phyloP scores from a whole-genome alignment of 192 early-diverging fungal genomes.

The Coemansia sp. region DNA sequence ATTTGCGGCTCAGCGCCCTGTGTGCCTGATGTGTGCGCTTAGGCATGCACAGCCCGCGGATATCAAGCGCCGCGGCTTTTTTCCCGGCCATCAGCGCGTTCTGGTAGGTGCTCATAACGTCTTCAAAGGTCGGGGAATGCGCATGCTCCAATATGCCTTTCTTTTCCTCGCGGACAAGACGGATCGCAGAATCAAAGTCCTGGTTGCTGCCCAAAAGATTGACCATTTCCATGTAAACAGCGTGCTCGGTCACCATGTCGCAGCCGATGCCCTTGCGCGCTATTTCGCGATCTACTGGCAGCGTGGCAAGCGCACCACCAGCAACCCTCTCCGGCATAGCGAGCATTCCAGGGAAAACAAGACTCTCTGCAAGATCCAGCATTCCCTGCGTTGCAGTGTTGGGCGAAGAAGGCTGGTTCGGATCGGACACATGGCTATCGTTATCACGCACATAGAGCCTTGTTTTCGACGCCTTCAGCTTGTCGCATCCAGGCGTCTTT shows the following conservation, averaged over 20 bases:
- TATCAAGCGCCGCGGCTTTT: constrained; percentile 48
- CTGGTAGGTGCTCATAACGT: constrained; percentile 56
- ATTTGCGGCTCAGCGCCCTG: constrained; percentile 56
- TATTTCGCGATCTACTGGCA: constrained; percentile 37
- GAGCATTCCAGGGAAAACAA: constrained; percentile 34
- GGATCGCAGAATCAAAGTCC: constrained; percentile 53
- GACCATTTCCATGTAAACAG: constrained; percentile 63
- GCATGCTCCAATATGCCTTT: constrained; percentile 31
- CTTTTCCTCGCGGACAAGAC: constrained; percentile 56
- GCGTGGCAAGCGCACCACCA: constrained; percentile 37
- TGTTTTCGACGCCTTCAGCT: constrained; percentile 21
- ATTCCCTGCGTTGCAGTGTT: constrained; percentile 30
- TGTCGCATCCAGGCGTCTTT: constrained; percentile 37
- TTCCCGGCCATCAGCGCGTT: constrained; percentile 57
- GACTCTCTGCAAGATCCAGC: constrained; percentile 31
- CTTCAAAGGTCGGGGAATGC: constrained; percentile 47
- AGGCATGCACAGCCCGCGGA: constrained; percentile 54
- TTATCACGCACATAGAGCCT: constrained; percentile 9
- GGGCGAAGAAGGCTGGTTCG: constrained; percentile 4
- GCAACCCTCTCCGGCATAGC: constrained; percentile 21
- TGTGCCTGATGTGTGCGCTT: constrained; percentile 41
- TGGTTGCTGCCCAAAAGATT: constrained; percentile 62
- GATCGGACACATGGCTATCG: background rate
- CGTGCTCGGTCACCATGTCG: constrained; percentile 58
- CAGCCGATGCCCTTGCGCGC: constrained; percentile 52